Evolutionary conservation across 345 rosid genomes (phyloP), one percentile per base, ranked within the genome.

Genomic region (Odontarrhena argentea): DNA sequence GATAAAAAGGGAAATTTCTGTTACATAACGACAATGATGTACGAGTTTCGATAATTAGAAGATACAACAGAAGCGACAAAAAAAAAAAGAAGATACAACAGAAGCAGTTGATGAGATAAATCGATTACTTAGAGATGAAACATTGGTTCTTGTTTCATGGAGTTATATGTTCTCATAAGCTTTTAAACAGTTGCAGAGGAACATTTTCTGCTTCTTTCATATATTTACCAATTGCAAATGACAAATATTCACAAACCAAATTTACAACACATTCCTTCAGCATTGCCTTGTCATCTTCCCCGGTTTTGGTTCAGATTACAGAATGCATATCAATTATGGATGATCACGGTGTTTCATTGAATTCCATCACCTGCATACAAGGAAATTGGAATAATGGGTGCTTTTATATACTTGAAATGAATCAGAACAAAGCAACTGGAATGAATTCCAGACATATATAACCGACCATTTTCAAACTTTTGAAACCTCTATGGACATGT

Each of bases 301-400:
- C 12, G n/a, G 52, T 67, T 67, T 37, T 64, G 38, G 56, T 51
- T 73, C 56, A 54, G 73, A 67, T 3, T 36, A 38, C 51, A 46
- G 34, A 63, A 25, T 18, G 9, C 48, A 45, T 2, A 46, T 74
- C 49, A 53, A 52, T 73, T 9, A 40, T 30, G 1, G 35, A 44
- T 51, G 42, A 24, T 73, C 67, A 73, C 0, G 77, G 77, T 37
- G 77, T 66, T 66, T 73, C 77, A 3, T 66, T 73, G 68, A 73
- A 73, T 28, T 73, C 77, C 77, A 73, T 73, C 77, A 73, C 77
- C 77, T 73, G 67, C 68, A 66, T 28, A 14, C 45, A 71, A 49
- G 40, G 43, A 63, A 30, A 64, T 14, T 26, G 24, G 9, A n/a
- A 40, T 6, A 7, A 56, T 15, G 24, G 6, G 7, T 38, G 42